Evolutionary conservation across 2,329 filamentous ascomycete species (phyloP), one percentile per base, ranked within the genome.

Genomic region (Cyanodermella asteris): DNA sequence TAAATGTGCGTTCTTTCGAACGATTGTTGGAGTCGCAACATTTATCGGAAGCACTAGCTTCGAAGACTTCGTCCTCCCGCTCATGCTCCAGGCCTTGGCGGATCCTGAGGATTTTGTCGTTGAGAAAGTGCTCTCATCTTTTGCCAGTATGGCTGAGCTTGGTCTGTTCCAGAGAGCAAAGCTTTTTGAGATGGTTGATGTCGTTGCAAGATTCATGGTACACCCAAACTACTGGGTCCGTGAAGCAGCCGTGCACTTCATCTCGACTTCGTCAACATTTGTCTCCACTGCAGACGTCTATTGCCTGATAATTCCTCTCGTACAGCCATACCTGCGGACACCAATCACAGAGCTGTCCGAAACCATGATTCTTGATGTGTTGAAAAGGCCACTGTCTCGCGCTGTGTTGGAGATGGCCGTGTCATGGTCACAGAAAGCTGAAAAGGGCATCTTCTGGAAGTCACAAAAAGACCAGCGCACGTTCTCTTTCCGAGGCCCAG

Each of bases 211-310:
- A 4, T 91, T 94, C 39, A 72, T 82, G 8, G 72, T 91, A 56
- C 87, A 97, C 43, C 87, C 87, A 0, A 94, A 91, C 37, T 56
- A 78, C 6, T 97, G 87, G 84, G 82, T 97, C 26, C 68, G 84
- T 18, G 84, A 94, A 49, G 77, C 84, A 7, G 72, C 84, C 3
- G 65, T 75, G 6, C 71, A 84, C 34, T 91, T 93, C 36, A 55
- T 94, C 18, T 68, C 78, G 3, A 68, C 74, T 28, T 67, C 77
- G 1, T 72, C 76, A 2, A 71, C 59, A 29, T 81, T 73, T 38
- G 47, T 94, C 10, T 76, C 77, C 1, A 53, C 64, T 13, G 80
- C 84, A 3, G 84, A 94, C 44, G 64, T 72, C 19, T 69, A 76
- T 38, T 91, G 82, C 34, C 75, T 91, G 31, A 55, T 93, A 16